These are phyloP conservation scores for Mucor mucedo DNA, from an alignment of 371 early-diverging fungal genomes.

Conservation along the genomic window DNA sequence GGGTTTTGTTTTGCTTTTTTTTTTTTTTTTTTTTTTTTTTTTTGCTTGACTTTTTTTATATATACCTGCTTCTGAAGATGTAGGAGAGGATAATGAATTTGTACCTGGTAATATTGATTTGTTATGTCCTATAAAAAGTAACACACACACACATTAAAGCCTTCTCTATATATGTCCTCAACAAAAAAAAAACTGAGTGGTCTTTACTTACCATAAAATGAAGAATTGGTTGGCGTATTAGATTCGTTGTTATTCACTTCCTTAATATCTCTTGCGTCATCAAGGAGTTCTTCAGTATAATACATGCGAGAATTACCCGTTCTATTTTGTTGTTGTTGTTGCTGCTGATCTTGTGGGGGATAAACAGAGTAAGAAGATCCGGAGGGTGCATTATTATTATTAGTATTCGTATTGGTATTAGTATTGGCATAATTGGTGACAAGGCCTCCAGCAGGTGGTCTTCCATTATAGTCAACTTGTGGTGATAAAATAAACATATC, in stretches of 20 bases:
- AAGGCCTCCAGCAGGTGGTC: conserved; percentile 15
- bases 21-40: too few species aligned
- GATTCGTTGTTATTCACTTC: not conserved
- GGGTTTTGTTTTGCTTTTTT: too few species aligned
- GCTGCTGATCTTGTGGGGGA: conserved; percentile 1
- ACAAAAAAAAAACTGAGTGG: too few species aligned
- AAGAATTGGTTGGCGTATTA: not conserved
- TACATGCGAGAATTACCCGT: conserved; percentile 9
- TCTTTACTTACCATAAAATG: conserved; percentile 5
- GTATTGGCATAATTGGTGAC: not conserved
- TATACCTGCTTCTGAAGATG: conserved; percentile 28
- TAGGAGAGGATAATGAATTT: conserved; percentile 14
- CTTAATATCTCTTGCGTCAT: conserved; percentile 14
- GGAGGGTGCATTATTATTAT: not conserved
- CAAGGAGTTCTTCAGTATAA: conserved; percentile 19
- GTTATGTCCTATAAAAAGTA: conserved; percentile 16
- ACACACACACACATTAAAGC: too few species aligned
- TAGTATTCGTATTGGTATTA: too few species aligned
- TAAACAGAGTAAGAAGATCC: conserved; percentile 16
- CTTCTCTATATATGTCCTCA: too few species aligned
- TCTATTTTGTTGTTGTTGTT: conserved; percentile 6
- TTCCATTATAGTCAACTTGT: conserved; percentile 22
- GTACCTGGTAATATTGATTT: conserved; percentile 20
- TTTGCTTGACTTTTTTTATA: not conserved
- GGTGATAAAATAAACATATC: conserved; percentile 27